phyloP scores from a whole-genome alignment of 306 rosid species.

The Sesbania bispinosa region DNA sequence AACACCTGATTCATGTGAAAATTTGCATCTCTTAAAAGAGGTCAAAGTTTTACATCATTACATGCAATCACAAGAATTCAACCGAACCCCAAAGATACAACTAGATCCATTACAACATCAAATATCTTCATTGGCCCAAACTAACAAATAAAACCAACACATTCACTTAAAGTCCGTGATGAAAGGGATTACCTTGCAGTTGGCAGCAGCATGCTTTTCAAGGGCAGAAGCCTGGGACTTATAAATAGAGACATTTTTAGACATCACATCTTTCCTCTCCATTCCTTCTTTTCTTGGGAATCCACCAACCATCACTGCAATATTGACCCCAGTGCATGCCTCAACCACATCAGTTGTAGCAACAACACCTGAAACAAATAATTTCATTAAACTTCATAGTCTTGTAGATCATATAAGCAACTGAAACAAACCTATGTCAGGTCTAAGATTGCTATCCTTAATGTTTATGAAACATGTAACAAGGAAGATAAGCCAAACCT shows the following conservation, averaged over 20 bases:
- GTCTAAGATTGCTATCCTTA: not conserved
- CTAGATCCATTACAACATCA: not conserved
- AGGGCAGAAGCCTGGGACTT: constrained; percentile 98
- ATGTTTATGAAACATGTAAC: not conserved
- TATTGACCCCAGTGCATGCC: constrained; percentile 87
- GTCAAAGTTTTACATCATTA: not conserved
- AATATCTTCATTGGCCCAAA: too few species aligned
- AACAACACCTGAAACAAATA: constrained; percentile 74
- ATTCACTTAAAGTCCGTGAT: not conserved
- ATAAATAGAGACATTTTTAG: constrained; percentile 89
- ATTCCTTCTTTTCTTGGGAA: constrained; percentile 99
- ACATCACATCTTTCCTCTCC: constrained; percentile 98
- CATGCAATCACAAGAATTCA: not conserved
- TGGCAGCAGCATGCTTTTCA: constrained; percentile 87
- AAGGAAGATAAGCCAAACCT: constrained; percentile 4
- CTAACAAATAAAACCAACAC: too few species aligned
- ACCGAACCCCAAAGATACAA: not conserved
- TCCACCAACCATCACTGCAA: constrained; percentile 98
- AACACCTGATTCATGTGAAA: not conserved
- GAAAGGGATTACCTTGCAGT: constrained; percentile 69
- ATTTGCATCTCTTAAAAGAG: not conserved
- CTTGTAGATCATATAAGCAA: not conserved
- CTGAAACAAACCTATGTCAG: not conserved
- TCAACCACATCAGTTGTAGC: constrained; percentile 97
- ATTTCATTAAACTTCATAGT: not conserved